A percentile compares a stretch with the other conserved stretches of the same genome.
Conservation (phyloP, 208 protist species). For the Vickermania ingenoplastis region DNA sequence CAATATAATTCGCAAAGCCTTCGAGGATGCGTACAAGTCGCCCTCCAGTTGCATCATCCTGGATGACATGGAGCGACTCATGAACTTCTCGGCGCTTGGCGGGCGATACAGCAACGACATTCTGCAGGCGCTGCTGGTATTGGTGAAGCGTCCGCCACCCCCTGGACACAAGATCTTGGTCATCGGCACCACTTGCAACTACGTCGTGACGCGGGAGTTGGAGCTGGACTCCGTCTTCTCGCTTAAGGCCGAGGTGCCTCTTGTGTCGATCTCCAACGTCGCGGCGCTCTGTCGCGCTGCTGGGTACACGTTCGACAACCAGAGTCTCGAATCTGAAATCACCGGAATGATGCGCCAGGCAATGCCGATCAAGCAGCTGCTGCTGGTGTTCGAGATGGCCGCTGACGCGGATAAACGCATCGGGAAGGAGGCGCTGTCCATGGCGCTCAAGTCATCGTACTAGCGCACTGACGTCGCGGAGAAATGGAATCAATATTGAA, state of each 20-base stretch:
- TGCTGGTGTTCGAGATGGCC: constrained; percentile 77
- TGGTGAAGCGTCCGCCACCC: constrained; percentile 92
- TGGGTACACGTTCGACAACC: constrained; percentile 14
- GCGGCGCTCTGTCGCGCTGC: constrained; percentile 35
- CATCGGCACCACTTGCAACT: constrained; percentile 90
- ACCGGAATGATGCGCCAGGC: constrained; percentile 11
- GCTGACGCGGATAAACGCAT: constrained; percentile 22
- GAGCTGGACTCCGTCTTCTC: constrained; percentile 90
- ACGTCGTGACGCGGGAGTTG: constrained; percentile 83
- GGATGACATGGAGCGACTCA: constrained; percentile 96
- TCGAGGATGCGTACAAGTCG: constrained; percentile 99
- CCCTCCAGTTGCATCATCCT: constrained; percentile 94
- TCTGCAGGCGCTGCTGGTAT: constrained; percentile 94
- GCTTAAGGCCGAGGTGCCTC: constrained; percentile 61
- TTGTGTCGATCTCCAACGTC: constrained; percentile 27
- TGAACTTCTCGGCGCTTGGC: constrained; percentile 96
- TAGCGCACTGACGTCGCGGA: too few relatives aligned
- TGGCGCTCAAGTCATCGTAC: too few relatives aligned
- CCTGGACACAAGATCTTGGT: constrained; percentile 91
- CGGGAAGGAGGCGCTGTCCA: not conserved
- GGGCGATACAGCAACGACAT: constrained; percentile 98
- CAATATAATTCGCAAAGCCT: constrained; percentile 93
- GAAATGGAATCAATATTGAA: too few relatives aligned
- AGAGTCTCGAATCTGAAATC: constrained; percentile 11
- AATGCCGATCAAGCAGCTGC: constrained; percentile 73